Evolutionary conservation across 805 yeast genomes (phyloP).

Genomic region (Kazachstania taianensis): DNA sequence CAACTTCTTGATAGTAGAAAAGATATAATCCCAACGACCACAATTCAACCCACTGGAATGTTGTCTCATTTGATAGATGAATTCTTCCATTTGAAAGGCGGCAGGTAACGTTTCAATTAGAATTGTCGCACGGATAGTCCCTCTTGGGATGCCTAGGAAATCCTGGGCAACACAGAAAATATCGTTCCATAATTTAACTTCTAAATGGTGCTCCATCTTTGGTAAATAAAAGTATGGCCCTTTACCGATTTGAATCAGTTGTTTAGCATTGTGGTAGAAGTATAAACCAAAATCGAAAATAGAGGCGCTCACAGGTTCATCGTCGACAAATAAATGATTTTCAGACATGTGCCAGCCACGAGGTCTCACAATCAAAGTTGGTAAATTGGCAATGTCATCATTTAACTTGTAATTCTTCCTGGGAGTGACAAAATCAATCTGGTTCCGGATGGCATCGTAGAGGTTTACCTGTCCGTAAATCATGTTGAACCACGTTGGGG

Average conservation of each 20-base stretch:
- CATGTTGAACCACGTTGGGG: conserved; percentile 76
- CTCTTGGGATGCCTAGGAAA: conserved; percentile 54
- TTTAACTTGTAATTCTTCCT: conserved; percentile 40
- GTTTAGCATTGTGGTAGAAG: conserved; percentile 64
- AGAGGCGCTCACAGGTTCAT: conserved; percentile 69
- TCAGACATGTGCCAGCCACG: conserved; percentile 84
- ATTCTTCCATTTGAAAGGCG: conserved; percentile 80
- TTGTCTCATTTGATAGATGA: conserved; percentile 62
- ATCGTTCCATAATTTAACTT: conserved; percentile 77
- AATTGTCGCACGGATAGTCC: conserved; percentile 72
- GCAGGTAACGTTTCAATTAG: conserved; percentile 78
- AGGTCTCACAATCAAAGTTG: conserved; percentile 75
- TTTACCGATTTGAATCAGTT: conserved; percentile 49
- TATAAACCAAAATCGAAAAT: conserved; percentile 70
- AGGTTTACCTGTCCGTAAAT: conserved; percentile 74
- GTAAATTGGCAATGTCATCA: conserved; percentile 33
- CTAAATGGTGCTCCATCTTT: conserved; percentile 78
- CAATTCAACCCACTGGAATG: conserved; percentile 77
- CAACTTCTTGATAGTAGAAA: conserved; percentile 65
- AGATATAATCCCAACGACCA: conserved; percentile 87
- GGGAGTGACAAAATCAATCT: conserved; percentile 40
- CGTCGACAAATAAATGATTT: conserved; percentile 59
- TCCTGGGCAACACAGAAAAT: conserved; percentile 71
- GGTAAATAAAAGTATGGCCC: conserved; percentile 80
- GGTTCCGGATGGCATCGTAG: conserved; percentile 64